Evolutionary conservation across 2,329 filamentous ascomycete genomes (phyloP).

Genomic region (Fusarium sororula): DNA sequence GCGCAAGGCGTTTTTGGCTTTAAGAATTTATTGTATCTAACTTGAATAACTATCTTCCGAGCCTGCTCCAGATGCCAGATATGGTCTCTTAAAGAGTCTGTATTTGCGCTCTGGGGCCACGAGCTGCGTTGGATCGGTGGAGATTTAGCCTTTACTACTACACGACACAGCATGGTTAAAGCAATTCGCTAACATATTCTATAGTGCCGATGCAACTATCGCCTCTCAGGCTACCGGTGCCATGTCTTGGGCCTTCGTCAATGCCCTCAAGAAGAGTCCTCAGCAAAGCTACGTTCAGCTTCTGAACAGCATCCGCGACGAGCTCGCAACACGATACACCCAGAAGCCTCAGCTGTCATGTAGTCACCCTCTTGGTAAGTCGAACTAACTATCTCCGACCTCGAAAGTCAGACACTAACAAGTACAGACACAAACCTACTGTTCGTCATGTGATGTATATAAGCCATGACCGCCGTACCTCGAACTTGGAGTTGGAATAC

Average conservation of each 20-base stretch:
- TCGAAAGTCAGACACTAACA: conserved; percentile 5
- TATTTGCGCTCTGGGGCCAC: conserved; percentile 56
- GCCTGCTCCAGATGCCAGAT: conserved; percentile 54
- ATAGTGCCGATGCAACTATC: conserved; percentile 91
- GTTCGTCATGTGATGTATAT: conserved; percentile 65
- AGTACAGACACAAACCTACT: conserved; percentile 68
- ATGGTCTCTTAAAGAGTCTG: conserved; percentile 44
- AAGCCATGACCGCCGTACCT: conserved; percentile 12
- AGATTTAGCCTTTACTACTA: not conserved
- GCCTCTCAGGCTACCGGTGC: conserved; percentile 90
- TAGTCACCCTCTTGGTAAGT: conserved; percentile 92
- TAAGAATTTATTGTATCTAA: conserved; percentile 28
- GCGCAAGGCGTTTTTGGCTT: conserved; percentile 31
- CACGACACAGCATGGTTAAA: not conserved
- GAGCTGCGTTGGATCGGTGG: conserved; percentile 53
- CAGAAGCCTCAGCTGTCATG: conserved; percentile 98
- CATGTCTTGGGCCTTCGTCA: conserved; percentile 98
- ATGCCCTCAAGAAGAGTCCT: conserved; percentile 91
- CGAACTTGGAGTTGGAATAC: conserved; percentile 23
- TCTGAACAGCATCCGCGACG: conserved; percentile 94
- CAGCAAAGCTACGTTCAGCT: conserved; percentile 98
- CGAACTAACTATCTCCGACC: not conserved
- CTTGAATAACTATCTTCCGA: conserved; percentile 33
- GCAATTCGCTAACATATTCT: conserved; percentile 23
- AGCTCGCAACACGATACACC: conserved; percentile 84